Base-by-base conservation (phyloP, 1,284 basidiomycete species). In the Sphagnurus paluster region DNA sequence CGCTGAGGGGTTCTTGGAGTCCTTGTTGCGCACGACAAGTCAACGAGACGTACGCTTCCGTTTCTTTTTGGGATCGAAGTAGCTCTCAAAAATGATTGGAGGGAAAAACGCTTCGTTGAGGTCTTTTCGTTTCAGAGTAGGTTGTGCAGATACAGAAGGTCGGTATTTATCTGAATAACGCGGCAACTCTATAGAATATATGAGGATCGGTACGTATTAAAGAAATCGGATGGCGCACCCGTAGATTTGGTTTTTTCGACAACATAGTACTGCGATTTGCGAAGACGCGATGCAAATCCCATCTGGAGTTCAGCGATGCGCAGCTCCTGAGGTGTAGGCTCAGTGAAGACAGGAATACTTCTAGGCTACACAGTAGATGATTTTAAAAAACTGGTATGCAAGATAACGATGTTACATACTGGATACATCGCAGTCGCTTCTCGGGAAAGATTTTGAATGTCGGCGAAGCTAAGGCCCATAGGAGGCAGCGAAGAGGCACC, bases 161-260 rank as follows among this genome's bases (percentile, higher is more conserved):
- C 82, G 76, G 60, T 90, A 90, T 64, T 86, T 88, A 66, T 91
- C 89, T 17, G 87, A 89, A 62, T 90, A 91, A 33, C 84, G 75
- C 24, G 82, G 77, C 5, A 89, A 68, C 39, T 90, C 88, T 84
- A 52, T n/a, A 14, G n/a, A 29, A 33, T 3, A 2, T 20, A 26
- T 29, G n/a, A n/a, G n/a, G n/a, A n/a, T n/a, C n/a, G n/a, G n/a
- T n/a, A n/a, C n/a, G n/a, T n/a, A n/a, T n/a, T 10, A 32, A n/a
- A 33, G 11, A 21, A 25, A 13, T 26, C 35, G 13, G 10, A 11
- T 13, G 28, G 4, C 63, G 52, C 52, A 83, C 88, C 87, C 47
- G 74, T 76, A 4, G 82, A 78, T 63, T 83, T 88, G 10, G 74
- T 75, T 25, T 72, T 62, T 64, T 91, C 86, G n/a, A 82, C 77